Percentiles rank a stretch among this genome's conserved stretches.
These are phyloP conservation scores for Uncinocarpus reesii DNA, from an alignment of 2,329 filamentous ascomycete species.

Conservation along the genomic window DNA sequence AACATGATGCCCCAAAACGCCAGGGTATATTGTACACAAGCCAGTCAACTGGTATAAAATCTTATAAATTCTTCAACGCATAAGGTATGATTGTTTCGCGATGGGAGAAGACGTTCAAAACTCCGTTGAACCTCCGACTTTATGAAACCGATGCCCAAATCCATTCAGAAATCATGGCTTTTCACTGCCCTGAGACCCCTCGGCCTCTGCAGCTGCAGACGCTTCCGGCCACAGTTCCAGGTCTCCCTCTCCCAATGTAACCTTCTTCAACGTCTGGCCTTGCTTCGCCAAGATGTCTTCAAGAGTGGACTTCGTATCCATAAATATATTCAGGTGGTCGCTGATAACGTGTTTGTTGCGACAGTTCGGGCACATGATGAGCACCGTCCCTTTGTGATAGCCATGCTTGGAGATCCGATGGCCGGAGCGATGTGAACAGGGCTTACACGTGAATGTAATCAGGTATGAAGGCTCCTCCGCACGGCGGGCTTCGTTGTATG, in stretches of 20 bases:
- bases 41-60: neutral
- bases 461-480: conserved; percentile 61
- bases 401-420: conserved; percentile 88
- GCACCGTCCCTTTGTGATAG: conserved; percentile 79
- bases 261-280: conserved; percentile 66
- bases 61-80: neutral
- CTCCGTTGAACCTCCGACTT: neutral
- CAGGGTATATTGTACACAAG: neutral
- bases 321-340: conserved; percentile 64
- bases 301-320: conserved; percentile 33
- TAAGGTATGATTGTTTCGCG: neutral
- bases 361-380: conserved; percentile 81
- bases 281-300: conserved; percentile 35
- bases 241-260: conserved; percentile 69
- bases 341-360: conserved; percentile 82
- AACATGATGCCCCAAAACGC: neutral
- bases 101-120: neutral
- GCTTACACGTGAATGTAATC: conserved; percentile 85
- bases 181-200: neutral
- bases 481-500: conserved; percentile 30
- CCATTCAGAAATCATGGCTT: conserved; percentile 4
- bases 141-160: neutral
- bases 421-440: conserved; percentile 66
- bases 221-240: conserved; percentile 77
- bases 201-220: conserved; percentile 21